Conservation (phyloP, 148 eudicot species). For the Cornus kousa region DNA sequence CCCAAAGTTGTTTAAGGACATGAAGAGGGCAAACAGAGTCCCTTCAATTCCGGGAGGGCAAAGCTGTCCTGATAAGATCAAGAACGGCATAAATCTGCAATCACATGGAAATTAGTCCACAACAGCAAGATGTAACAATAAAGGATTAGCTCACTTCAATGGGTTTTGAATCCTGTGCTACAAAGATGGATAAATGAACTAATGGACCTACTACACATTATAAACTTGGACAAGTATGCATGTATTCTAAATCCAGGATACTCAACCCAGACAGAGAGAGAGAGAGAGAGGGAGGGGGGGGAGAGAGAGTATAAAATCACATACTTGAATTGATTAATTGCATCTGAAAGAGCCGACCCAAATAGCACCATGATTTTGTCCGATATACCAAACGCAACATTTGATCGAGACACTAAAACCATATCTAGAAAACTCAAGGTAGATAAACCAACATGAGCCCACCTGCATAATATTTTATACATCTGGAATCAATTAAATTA, state of each 20-base stretch:
- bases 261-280: too few species aligned
- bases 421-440: conserved; percentile 59
- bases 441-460: conserved; percentile 70
- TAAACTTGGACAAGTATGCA: not conserved
- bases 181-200: not conserved
- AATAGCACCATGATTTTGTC: conserved; percentile 74
- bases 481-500: not conserved
- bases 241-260: not conserved
- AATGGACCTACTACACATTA: not conserved
- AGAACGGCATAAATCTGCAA: conserved; percentile 96
- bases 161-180: not conserved
- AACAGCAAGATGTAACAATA: not conserved
- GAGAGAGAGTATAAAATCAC: conserved; percentile 14
- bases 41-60: conserved; percentile 99
- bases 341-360: conserved; percentile 90
- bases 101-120: not conserved
- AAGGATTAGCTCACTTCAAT: not conserved
- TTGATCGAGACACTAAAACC: conserved; percentile 66
- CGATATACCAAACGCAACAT: conserved; percentile 64
- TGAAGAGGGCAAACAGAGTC: conserved; percentile 94
- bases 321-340: conserved; percentile 94
- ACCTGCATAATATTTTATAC: conserved; percentile 45
- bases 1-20: conserved; percentile 95
- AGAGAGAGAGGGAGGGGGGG: too few species aligned
- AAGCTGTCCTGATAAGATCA: conserved; percentile 89